Evolutionary conservation across 371 early-diverging fungal species (phyloP), one percentile per base, ranked within the genome.

Genomic region (Mucor indicus): DNA sequence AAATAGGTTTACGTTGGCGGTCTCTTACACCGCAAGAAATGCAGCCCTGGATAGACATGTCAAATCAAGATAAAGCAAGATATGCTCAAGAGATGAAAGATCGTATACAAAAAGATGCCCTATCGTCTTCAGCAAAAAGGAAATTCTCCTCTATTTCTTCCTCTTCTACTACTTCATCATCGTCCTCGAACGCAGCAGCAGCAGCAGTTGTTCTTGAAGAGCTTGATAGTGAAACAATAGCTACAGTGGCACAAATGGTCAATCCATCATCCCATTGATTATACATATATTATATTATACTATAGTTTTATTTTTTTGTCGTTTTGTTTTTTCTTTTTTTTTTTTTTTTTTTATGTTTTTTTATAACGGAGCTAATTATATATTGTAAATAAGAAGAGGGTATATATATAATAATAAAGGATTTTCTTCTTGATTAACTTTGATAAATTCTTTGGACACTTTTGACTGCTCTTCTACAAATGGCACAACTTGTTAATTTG

Each of bases 81-180:
- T 89, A 89, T 60, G 87, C 85, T 10, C 68, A 75, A 23, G 87
- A 89, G 55, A 77, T 84, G 64, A 72, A 79, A 39, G 68, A 39
- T 5, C 20, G 49, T 10, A 55, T n/a, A 76, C 51, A 36, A n/a
- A 31, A 36, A 3, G 43, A 45, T 13, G 13, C 17, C 12, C n/a
- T n/a, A n/a, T n/a, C n/a, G n/a, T 38, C 43, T n/a, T 36, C 48
- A 6, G 12, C 6, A 12, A 29, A 29, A 12, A 29, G 30, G 12
- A 29, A 29, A 8, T 8, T 8, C 12, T 8, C 6, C 12, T 29
- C 30, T 29, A 29, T 29, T 6, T 6, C 30, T 8, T 8, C 30
- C 30, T 8, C 30, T 8, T 6, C 30, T 12, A 29, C 30, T 9
- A 37, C 35, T 20, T 22, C n/a, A 12, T 44, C 44, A 30, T 23